Evolutionary conservation across 345 rosid species (phyloP).

Genomic region (Durio zibethinus): DNA sequence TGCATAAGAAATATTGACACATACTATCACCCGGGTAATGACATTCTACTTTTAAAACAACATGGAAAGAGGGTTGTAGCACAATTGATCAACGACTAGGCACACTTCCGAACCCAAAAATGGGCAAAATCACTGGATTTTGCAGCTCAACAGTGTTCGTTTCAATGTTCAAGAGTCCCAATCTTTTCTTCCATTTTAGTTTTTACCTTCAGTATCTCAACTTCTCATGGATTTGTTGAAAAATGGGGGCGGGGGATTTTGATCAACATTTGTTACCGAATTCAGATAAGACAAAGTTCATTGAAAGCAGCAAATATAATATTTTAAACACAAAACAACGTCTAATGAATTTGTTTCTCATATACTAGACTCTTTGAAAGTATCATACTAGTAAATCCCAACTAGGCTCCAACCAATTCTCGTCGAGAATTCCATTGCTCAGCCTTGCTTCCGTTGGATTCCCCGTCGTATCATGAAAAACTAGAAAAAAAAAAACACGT

Average conservation of each 20-base stretch:
- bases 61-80: too few species aligned
- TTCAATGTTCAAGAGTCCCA: too few species aligned
- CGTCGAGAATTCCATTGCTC: slow-evolving; percentile 28
- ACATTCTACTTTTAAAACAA: too few species aligned
- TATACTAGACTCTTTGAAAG: slow-evolving; percentile 7
- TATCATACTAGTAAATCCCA: slow-evolving; percentile 10
- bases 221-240: not conserved
- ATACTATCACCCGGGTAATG: too few species aligned
- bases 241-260: not conserved
- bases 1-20: too few species aligned
- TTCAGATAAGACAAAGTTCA: not conserved
- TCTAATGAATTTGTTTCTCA: not conserved
- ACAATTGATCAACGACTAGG: too few species aligned
- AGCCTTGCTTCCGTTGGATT: slow-evolving; percentile 12
- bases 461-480: slow-evolving; percentile 19
- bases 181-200: not conserved
- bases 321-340: not conserved
- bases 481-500: slow-evolving; percentile 8
- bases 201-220: not conserved
- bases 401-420: not conserved
- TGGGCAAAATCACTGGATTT: not conserved
- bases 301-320: not conserved
- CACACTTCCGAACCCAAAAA: not conserved
- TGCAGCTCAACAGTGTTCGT: not conserved
- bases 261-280: not conserved